Percentiles rank a stretch among this genome's conserved stretches.
These are phyloP conservation scores for Carex parvula DNA, from an alignment of 176 grass and related monocot species.

Conservation along the genomic window DNA sequence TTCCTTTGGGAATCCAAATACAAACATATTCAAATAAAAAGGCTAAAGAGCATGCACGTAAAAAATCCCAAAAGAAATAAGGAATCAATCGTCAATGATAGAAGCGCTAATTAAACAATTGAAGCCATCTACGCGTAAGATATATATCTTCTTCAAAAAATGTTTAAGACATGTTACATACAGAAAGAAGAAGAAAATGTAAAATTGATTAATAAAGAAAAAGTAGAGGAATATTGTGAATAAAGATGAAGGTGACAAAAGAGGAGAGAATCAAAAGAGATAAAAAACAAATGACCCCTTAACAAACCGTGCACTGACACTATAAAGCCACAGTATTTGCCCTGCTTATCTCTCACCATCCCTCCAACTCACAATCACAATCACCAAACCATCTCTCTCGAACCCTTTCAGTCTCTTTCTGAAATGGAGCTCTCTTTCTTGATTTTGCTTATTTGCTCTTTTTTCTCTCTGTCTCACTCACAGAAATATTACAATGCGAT, in stretches of 20 bases:
- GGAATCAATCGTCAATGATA: conserved; percentile 26
- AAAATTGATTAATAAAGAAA: conserved; percentile 15
- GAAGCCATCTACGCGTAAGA: not conserved
- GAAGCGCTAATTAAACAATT: conserved; percentile 18
- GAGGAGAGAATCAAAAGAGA: conserved; percentile 20
- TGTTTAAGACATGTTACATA: not conserved
- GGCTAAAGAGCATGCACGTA: not conserved
- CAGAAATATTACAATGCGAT: conserved; percentile 54
- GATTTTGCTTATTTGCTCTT: conserved; percentile 13
- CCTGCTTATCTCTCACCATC: conserved; percentile 10
- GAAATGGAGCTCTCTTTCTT: conserved; percentile 15
- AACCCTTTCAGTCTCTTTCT: not conserved
- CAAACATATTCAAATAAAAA: conserved; percentile 7
- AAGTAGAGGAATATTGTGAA: conserved; percentile 15
- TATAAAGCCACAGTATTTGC: conserved; percentile 22
- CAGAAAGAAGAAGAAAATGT: not conserved
- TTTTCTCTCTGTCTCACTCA: conserved; percentile 23
- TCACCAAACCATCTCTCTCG: not conserved
- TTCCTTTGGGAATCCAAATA: not conserved
- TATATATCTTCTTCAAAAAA: not conserved
- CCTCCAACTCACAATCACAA: conserved; percentile 6
- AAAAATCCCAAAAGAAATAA: conserved; percentile 22
- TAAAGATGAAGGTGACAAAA: conserved; percentile 35
- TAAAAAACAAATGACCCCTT: conserved; percentile 18
- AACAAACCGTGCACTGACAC: conserved; percentile 19